Percentiles rank a stretch among this genome's conserved stretches.
phyloP scores from a whole-genome alignment of 2,329 filamentous ascomycete genomes.

The Tothia fuscella region DNA sequence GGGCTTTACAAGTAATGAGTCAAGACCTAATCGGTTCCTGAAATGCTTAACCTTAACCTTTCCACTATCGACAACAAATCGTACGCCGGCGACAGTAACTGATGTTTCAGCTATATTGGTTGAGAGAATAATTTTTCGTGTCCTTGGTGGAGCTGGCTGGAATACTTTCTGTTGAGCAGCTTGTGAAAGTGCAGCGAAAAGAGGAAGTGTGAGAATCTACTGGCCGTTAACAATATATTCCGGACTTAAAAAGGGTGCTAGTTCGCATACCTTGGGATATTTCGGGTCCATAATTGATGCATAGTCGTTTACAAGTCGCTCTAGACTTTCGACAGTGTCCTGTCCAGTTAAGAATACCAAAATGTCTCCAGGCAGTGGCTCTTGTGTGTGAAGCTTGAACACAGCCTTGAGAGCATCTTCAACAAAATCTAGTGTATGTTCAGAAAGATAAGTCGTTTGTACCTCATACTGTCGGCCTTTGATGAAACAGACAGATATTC shows the following conservation, averaged over 20 bases:
- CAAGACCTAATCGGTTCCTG: constrained; percentile 69
- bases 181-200: constrained; percentile 85
- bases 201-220: constrained; percentile 54
- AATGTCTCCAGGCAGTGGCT: constrained; percentile 87
- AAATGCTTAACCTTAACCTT: constrained; percentile 94
- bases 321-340: constrained; percentile 76
- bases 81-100: constrained; percentile 85
- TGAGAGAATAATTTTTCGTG: constrained; percentile 78
- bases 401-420: constrained; percentile 72
- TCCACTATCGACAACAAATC: constrained; percentile 83
- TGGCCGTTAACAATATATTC: constrained; percentile 5
- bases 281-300: constrained; percentile 58
- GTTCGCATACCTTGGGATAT: constrained; percentile 49
- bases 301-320: constrained; percentile 71
- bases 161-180: constrained; percentile 81
- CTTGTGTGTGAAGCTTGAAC: constrained; percentile 74
- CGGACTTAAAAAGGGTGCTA: constrained; percentile 10
- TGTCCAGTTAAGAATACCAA: constrained; percentile 87
- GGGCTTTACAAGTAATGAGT: constrained; percentile 78
- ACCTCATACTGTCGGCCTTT: constrained; percentile 84
- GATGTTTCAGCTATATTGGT: constrained; percentile 99
- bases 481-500: constrained; percentile 51
- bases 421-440: constrained; percentile 68
- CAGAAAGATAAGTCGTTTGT: constrained; percentile 59
- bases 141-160: constrained; percentile 57